A percentile compares a stretch with the other conserved stretches of the same genome.
Evolutionary conservation across 352 stramenopile genomes (phyloP).

Genomic region (Globisporangium uncinulatum): DNA sequence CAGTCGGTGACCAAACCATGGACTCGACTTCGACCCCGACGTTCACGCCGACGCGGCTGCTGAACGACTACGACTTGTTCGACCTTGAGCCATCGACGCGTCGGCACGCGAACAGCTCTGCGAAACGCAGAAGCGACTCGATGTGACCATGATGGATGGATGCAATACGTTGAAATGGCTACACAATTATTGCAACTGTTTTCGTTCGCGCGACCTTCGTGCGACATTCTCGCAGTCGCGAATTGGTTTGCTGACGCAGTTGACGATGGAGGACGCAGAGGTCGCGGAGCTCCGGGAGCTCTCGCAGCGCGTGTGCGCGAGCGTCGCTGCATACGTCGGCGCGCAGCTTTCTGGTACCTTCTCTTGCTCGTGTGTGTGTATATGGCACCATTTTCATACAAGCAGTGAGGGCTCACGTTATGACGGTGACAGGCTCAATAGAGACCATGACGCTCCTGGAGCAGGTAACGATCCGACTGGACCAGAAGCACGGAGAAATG

Average conservation of each 20-base stretch:
- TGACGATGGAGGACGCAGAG: constrained; percentile 52
- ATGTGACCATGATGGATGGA: constrained; percentile 25
- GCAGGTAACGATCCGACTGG: constrained; percentile 49
- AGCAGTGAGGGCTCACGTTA: too few relatives aligned
- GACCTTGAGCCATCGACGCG: constrained; percentile 16
- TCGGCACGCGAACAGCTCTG: constrained; percentile 31
- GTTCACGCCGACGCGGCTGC: constrained; percentile 23
- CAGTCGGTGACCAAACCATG: constrained; percentile 6
- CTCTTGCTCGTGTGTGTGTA: too few relatives aligned
- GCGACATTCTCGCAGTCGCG: constrained; percentile 3
- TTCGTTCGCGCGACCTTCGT: not conserved
- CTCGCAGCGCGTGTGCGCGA: constrained; percentile 62
- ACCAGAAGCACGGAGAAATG: constrained; percentile 65
- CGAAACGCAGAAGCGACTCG: constrained; percentile 40
- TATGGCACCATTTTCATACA: too few relatives aligned
- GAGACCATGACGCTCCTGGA: constrained; percentile 72
- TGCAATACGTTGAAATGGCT: not conserved
- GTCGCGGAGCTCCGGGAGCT: constrained; percentile 53
- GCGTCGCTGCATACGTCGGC: constrained; percentile 58
- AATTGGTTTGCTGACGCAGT: not conserved
- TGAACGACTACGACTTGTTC: constrained; percentile 19
- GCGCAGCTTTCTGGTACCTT: constrained; percentile 50
- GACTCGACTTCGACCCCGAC: constrained; percentile 5
- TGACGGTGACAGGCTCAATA: constrained; percentile 36
- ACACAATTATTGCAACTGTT: not conserved